Evolutionary conservation across 73 alveolate genomes (phyloP).

Genomic region (Paramecium primaurelia): DNA sequence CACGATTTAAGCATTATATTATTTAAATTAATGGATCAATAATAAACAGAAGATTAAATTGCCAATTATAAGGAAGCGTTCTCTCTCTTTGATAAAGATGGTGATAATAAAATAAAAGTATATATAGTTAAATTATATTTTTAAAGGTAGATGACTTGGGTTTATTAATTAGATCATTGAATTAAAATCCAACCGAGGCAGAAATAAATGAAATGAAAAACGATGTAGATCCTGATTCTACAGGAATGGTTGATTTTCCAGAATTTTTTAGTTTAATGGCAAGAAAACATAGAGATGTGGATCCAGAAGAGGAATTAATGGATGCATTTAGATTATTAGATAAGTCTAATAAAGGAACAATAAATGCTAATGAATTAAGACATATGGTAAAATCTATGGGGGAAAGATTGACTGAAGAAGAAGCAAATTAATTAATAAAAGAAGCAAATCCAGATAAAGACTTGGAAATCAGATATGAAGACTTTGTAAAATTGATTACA

Average conservation of each 20-base stretch:
- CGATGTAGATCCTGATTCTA: conserved; percentile 90
- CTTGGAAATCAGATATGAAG: not conserved
- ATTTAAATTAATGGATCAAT: not conserved
- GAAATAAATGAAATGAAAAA: conserved; percentile 87
- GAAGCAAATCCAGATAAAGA: conserved; percentile 53
- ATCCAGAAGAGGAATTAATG: conserved; percentile 78
- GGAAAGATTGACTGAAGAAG: conserved; percentile 81
- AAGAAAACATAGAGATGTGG: conserved; percentile 67
- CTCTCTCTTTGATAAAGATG: conserved; percentile 91
- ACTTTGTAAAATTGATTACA: conserved; percentile 30
- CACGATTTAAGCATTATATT: conserved; percentile 31
- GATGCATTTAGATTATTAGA: conserved; percentile 76
- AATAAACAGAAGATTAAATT: conserved; percentile 78
- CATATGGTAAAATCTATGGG: conserved; percentile 68
- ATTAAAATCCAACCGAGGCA: conserved; percentile 73
- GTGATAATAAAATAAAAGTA: conserved; percentile 85
- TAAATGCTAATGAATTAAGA: conserved; percentile 66
- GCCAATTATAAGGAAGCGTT: conserved; percentile 92
- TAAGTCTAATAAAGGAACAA: conserved; percentile 66
- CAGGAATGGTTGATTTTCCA: conserved; percentile 88
- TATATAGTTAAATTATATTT: not conserved
- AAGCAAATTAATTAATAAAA: conserved; percentile 71
- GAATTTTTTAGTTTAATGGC: conserved; percentile 87
- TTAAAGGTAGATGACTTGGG: conserved; percentile 59
- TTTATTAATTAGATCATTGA: conserved; percentile 76